Conservation (phyloP, 805 yeast genomes). For the Candida silvicultrix region DNA sequence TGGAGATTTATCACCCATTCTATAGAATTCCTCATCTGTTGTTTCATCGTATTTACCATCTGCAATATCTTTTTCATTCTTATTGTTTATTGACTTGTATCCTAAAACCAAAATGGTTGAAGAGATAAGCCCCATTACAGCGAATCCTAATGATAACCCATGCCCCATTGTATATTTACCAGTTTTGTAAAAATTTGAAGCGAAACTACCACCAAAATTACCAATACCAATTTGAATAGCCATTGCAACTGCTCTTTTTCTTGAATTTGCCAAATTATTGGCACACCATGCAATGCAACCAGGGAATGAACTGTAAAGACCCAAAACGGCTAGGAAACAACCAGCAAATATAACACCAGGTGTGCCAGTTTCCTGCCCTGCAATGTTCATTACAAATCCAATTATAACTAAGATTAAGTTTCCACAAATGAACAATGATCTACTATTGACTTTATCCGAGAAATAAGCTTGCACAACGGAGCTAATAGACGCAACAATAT, state of each 20-base stretch:
- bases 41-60: conserved; percentile 26
- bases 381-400: conserved; percentile 27
- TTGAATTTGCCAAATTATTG: conserved; percentile 29
- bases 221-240: conserved; percentile 34
- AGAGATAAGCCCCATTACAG: conserved; percentile 24
- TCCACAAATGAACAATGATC: conserved; percentile 26
- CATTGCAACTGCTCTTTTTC: conserved; percentile 33
- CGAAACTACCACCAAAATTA: conserved; percentile 31
- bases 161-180: conserved; percentile 28
- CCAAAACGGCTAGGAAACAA: conserved; percentile 25
- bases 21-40: conserved; percentile 25
- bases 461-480: conserved; percentile 15
- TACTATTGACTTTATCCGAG: conserved; percentile 12
- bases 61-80: conserved; percentile 20
- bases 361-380: conserved; percentile 16
- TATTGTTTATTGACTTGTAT: conserved; percentile 21
- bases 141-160: conserved; percentile 26
- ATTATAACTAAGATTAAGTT: conserved; percentile 24
- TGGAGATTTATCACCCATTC: conserved; percentile 40
- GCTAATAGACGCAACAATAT: conserved; percentile 23
- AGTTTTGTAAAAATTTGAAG: conserved; percentile 27
- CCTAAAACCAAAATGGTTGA: conserved; percentile 16
- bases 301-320: conserved; percentile 28
- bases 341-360: conserved; percentile 28
- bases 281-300: conserved; percentile 32